Percentiles rank a stretch among this genome's conserved stretches.
Evolutionary conservation across 2,329 filamentous ascomycete genomes (phyloP).

Genomic region (Pseudocercospora musae): DNA sequence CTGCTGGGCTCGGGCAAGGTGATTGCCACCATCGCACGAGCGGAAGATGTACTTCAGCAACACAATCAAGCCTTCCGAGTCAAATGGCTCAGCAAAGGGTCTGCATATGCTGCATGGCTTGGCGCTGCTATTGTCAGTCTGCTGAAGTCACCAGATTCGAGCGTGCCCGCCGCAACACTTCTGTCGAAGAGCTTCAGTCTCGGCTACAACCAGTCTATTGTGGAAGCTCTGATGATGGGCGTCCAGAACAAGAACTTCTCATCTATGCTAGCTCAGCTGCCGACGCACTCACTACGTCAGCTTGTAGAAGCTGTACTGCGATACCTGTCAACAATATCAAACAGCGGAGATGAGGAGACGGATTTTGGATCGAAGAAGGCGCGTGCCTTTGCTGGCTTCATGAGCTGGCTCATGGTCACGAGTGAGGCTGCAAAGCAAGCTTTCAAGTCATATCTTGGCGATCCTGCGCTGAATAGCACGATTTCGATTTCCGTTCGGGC

Average conservation of each 20-base stretch:
- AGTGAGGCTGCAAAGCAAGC: slow-evolving; percentile 18
- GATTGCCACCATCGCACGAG: slow-evolving; percentile 58
- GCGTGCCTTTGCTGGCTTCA: slow-evolving; percentile 15
- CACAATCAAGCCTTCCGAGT: slow-evolving; percentile 39
- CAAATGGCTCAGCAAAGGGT: slow-evolving; percentile 64
- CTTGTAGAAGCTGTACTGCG: slow-evolving; percentile 38
- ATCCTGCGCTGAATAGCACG: slow-evolving; percentile 23
- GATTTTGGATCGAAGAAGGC: neutral
- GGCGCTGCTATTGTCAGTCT: slow-evolving; percentile 56
- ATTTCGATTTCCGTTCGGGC: slow-evolving; percentile 26
- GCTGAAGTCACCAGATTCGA: slow-evolving; percentile 31
- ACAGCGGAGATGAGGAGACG: neutral
- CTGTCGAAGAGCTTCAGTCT: slow-evolving; percentile 62
- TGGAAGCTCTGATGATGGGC: slow-evolving; percentile 13
- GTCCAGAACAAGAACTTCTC: slow-evolving; percentile 12
- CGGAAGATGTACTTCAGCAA: slow-evolving; percentile 49
- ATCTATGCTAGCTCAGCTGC: slow-evolving; percentile 10
- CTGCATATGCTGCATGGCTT: slow-evolving; percentile 68
- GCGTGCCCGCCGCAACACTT: slow-evolving; percentile 39
- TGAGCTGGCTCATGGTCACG: slow-evolving; percentile 17
- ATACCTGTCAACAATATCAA: slow-evolving; percentile 25
- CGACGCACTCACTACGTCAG: slow-evolving; percentile 39
- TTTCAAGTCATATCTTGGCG: slow-evolving; percentile 23
- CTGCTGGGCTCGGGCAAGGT: slow-evolving; percentile 60
- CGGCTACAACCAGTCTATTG: slow-evolving; percentile 55